These are phyloP conservation scores for Pilaira anomala DNA, from an alignment of 192 early-diverging fungal species.

Conservation along the genomic window DNA sequence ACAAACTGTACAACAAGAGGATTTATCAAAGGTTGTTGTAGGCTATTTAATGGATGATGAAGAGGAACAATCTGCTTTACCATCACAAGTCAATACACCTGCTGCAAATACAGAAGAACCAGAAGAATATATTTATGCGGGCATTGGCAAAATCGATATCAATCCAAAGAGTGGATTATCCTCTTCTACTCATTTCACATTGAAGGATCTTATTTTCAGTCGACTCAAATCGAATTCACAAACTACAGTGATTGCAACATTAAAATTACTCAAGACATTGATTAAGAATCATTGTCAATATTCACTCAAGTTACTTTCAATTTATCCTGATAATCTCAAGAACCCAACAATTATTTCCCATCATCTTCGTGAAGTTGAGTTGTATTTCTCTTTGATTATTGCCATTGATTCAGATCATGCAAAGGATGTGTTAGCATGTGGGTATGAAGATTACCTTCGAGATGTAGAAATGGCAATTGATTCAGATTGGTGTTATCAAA, in stretches of 20 bases:
- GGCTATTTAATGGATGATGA: slow-evolving; percentile 77
- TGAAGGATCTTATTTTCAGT: slow-evolving; percentile 81
- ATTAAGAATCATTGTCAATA: slow-evolving; percentile 76
- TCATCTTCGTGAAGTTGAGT: slow-evolving; percentile 54
- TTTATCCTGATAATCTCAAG: slow-evolving; percentile 51
- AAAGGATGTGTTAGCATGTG: slow-evolving; percentile 49
- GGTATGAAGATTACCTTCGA: slow-evolving; percentile 53
- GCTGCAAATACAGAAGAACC: neutral
- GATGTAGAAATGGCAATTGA: slow-evolving; percentile 51
- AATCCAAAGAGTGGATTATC: slow-evolving; percentile 1
- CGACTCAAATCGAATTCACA: slow-evolving; percentile 86
- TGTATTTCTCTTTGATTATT: slow-evolving; percentile 55
- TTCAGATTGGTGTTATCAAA: slow-evolving; percentile 48
- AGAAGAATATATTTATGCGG: neutral
- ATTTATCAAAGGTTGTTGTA: slow-evolving; percentile 68
- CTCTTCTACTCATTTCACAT: slow-evolving; percentile 57
- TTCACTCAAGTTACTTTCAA: slow-evolving; percentile 70
- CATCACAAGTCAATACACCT: neutral
- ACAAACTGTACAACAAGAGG: slow-evolving; percentile 68
- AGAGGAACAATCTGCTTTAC: slow-evolving; percentile 9
- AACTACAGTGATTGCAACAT: slow-evolving; percentile 78
- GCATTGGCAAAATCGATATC: slow-evolving; percentile 5
- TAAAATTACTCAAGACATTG: slow-evolving; percentile 74
- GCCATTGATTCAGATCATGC: slow-evolving; percentile 50
- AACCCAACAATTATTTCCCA: slow-evolving; percentile 47